Percentiles rank a stretch among this genome's conserved stretches.
phyloP scores from a whole-genome alignment of 768 basidiomycete species.

The Leucocoprinus leucothites region DNA sequence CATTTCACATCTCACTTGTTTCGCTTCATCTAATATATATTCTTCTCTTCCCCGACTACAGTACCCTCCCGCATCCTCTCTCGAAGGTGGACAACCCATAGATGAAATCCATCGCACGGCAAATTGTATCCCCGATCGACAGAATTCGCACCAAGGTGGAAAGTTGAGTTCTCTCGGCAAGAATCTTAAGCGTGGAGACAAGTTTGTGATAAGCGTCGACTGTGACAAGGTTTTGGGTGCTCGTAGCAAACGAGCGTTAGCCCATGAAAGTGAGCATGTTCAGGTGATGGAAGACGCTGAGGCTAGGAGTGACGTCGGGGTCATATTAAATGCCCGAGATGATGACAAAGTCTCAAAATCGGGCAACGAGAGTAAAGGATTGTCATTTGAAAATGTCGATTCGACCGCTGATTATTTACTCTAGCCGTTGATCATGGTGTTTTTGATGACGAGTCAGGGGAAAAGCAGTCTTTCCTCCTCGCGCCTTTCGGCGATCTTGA shows the following conservation, averaged over 20 bases:
- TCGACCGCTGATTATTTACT: neutral
- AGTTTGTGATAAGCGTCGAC: slow-evolving; percentile 12
- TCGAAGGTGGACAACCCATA: slow-evolving; percentile 9
- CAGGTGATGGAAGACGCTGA: neutral
- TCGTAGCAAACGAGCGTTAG: neutral
- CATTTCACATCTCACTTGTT: neutral
- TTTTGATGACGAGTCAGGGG: neutral
- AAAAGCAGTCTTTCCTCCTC: neutral
- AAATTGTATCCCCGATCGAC: slow-evolving; percentile 6
- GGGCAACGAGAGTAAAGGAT: neutral
- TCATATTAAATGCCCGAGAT: neutral
- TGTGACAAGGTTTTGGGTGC: slow-evolving; percentile 9
- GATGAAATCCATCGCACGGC: slow-evolving; percentile 1
- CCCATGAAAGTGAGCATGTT: neutral
- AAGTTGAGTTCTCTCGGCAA: slow-evolving; percentile 7
- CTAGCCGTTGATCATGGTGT: slow-evolving; percentile 8
- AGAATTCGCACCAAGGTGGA: slow-evolving; percentile 12
- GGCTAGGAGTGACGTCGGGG: neutral
- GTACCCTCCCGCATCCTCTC: slow-evolving; percentile 13
- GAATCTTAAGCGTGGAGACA: slow-evolving; percentile 11
- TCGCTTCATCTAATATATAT: neutral
- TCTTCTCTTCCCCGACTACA: neutral
- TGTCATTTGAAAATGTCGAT: neutral
- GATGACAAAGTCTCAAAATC: neutral
- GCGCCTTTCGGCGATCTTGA: slow-evolving; percentile 11